Percentiles rank a stretch among this genome's conserved stretches.
Evolutionary conservation across 164 flowering plant genomes (phyloP).

Genomic region (Cinnamomum micranthum): DNA sequence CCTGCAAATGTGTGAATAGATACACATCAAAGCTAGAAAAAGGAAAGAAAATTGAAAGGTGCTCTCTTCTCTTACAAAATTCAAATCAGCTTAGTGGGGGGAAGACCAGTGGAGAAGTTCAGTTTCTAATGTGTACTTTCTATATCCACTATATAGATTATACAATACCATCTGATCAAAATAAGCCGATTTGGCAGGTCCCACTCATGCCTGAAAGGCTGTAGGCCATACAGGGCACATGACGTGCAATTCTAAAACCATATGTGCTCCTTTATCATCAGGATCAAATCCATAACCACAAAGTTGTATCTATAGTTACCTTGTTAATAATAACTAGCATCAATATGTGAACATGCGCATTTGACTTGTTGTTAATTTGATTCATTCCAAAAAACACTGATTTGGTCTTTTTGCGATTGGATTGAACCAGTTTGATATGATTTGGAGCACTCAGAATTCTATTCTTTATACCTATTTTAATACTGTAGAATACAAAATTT

Average conservation of each 20-base stretch:
- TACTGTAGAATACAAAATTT: too few relatives aligned
- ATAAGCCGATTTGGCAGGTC: background rate
- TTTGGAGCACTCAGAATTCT: too few relatives aligned
- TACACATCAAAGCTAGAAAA: background rate
- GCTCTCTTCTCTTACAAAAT: background rate
- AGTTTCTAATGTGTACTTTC: background rate
- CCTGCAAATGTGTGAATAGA: slow-evolving; percentile 29
- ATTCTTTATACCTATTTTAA: too few relatives aligned
- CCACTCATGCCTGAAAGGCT: background rate
- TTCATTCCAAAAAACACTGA: too few relatives aligned
- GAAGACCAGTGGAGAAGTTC: background rate
- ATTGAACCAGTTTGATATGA: too few relatives aligned
- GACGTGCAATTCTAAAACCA: too few relatives aligned
- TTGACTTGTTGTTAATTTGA: too few relatives aligned
- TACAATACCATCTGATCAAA: background rate
- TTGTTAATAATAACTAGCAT: too few relatives aligned
- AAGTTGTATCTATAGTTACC: too few relatives aligned
- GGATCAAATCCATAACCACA: background rate
- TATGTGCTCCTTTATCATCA: background rate
- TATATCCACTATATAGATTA: background rate
- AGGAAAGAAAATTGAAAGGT: background rate
- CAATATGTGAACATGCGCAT: too few relatives aligned
- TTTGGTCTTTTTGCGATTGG: too few relatives aligned
- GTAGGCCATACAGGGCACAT: background rate
- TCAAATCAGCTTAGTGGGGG: background rate